These are phyloP conservation scores for Eucalyptus regnans DNA, from an alignment of 345 rosid genomes.

Conservation along the genomic window DNA sequence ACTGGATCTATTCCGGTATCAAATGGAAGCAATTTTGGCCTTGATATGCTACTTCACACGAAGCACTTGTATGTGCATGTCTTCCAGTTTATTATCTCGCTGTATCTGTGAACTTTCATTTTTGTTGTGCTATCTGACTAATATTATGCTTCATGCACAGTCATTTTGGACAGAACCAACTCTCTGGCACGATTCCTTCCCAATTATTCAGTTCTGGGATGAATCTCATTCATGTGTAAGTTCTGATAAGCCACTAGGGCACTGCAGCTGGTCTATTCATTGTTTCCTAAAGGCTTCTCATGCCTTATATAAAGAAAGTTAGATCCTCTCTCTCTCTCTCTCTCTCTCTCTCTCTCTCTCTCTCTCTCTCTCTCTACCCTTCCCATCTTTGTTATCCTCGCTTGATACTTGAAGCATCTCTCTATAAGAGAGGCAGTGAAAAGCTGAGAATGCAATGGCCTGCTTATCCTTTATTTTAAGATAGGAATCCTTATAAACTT, in stretches of 20 bases:
- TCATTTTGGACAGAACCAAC: constrained; percentile 66
- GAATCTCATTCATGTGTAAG: constrained; percentile 78
- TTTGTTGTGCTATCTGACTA: neutral
- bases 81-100: neutral
- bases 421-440: neutral
- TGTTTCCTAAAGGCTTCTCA: neutral
- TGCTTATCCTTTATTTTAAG: neutral
- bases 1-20: constrained; percentile 77
- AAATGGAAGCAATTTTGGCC: constrained; percentile 53
- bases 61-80: constrained; percentile 68
- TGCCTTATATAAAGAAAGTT: neutral
- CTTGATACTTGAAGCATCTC: neutral
- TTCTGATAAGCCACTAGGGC: neutral
- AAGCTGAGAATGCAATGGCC: neutral
- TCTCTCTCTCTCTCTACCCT: neutral
- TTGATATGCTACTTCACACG: constrained; percentile 52
- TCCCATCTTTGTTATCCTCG: neutral
- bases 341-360: neutral
- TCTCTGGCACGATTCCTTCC: constrained; percentile 52
- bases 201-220: constrained; percentile 55
- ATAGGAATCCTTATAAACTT: neutral
- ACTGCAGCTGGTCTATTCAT: neutral
- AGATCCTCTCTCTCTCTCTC: neutral
- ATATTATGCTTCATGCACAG: constrained; percentile 12
- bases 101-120: neutral